Evolutionary conservation across 2,329 filamentous ascomycete genomes (phyloP), one percentile per base, ranked within the genome.

Genomic region (Penicillium fuscoglaucum): DNA sequence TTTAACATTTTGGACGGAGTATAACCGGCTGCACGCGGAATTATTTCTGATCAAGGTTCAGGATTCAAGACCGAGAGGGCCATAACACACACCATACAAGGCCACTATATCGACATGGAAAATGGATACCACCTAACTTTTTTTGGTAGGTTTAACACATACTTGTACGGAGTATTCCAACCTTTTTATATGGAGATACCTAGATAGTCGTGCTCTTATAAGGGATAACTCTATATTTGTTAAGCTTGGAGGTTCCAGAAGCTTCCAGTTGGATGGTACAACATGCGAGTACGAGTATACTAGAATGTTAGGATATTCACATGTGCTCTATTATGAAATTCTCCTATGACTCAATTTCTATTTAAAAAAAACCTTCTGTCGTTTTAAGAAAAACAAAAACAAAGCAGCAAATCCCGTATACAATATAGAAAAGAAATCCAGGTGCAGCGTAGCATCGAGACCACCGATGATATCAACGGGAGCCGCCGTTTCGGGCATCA

Each of bases 391-490:
- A 33, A 33, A 33, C 31, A 33, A 33, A 33, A 33, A 33, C 31
- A 33, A 33, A 15, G 31, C 31, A 0, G 15, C 4, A 44, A 26
- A 41, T 0, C 13, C 13, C 4, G 6, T 35, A 15, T 35, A 7
- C 13, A 24, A 43, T 15, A 17, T 26, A 17, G 13, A 26, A 26
- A 26, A 26, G 40, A 41, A 8, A 28, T 19, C 21, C 10, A 28
- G 17, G 21, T 12, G 12, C 19, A 50, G 37, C 9, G 47, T 56
- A 45, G 47, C 39, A 56, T 56, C 12, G 12, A 37, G 24, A 4
- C 29, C 29, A 31, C 13, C 28, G 26, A 56, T 56, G 60, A 62
- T 46, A 60, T 55, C 60, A 62, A 39, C 13, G 12, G 49, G 28
- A 45, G 8, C n/a, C 29, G 6, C 24, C 29, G 10, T 41, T 45